Conservation (phyloP, 1,284 basidiomycete genomes). For the Volvariella volvacea region DNA sequence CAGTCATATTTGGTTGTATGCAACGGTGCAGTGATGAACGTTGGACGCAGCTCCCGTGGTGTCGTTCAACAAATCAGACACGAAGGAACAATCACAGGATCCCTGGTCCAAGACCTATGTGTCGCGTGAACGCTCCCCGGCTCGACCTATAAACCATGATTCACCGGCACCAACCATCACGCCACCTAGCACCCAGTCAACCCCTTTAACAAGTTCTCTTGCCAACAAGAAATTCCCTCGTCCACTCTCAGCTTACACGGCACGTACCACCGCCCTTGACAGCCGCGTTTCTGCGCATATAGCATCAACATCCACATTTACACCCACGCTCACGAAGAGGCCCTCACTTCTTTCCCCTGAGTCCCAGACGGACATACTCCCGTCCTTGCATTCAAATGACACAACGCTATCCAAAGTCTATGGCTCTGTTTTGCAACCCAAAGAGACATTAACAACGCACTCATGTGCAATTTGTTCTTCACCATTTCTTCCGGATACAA, state of each 20-base stretch:
- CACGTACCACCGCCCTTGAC: conserved; percentile 27
- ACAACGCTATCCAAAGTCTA: conserved; percentile 73
- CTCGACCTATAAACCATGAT: conserved; percentile 6
- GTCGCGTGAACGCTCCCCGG: conserved; percentile 37
- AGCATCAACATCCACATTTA: conserved; percentile 31
- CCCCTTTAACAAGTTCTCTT: conserved; percentile 17
- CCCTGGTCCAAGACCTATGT: conserved; percentile 76
- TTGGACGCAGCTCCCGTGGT: conserved; percentile 54
- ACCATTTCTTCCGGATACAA: conserved; percentile 70
- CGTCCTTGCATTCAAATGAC: conserved; percentile 41
- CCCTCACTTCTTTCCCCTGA: conserved; percentile 38
- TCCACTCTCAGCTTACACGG: conserved; percentile 29
- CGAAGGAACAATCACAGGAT: conserved; percentile 42
- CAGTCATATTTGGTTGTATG: conserved; percentile 18
- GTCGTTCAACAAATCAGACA: conserved; percentile 48
- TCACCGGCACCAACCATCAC: conserved; percentile 11
- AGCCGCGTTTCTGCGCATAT: conserved; percentile 54
- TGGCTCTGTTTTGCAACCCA: conserved; percentile 74
- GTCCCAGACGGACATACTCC: conserved; percentile 45
- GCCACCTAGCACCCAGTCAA: conserved; percentile 3
- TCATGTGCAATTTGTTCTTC: conserved; percentile 59
- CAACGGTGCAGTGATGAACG: no score
- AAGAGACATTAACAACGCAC: conserved; percentile 59
- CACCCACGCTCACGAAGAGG: conserved; percentile 16
- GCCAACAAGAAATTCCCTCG: conserved; percentile 40